Evolutionary conservation across 1,284 basidiomycete species (phyloP).

Genomic region (Papiliotrema nemorosa): DNA sequence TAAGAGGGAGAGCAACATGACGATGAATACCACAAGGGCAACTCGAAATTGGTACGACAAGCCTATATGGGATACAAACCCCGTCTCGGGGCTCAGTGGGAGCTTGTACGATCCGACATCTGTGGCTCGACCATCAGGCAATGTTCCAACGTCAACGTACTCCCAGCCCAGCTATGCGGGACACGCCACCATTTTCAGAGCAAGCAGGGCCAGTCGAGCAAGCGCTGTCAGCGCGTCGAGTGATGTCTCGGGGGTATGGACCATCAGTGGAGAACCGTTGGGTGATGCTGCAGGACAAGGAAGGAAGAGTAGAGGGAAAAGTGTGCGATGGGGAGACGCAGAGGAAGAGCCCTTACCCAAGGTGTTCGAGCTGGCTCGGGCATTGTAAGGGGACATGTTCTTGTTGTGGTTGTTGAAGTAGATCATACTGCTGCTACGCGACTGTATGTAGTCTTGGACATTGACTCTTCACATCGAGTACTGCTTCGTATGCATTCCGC

Average conservation of each 20-base stretch:
- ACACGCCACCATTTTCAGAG: no score
- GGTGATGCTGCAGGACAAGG: not conserved
- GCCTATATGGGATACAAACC: not conserved
- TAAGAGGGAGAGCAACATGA: not conserved
- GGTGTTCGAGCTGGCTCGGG: conserved; percentile 2
- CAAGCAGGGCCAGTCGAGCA: not conserved
- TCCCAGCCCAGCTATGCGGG: not conserved
- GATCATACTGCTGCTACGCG: no score
- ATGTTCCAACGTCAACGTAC: not conserved
- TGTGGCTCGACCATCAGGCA: no score
- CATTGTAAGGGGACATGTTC: no score
- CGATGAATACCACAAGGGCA: not conserved
- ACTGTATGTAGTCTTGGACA: no score
- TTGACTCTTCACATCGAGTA: no score
- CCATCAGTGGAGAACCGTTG: not conserved
- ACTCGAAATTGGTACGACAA: conserved; percentile 2
- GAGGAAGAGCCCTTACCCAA: conserved; percentile 1
- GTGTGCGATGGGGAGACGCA: conserved; percentile 6
- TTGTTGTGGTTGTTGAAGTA: no score
- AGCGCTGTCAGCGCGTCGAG: not conserved
- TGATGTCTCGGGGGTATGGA: not conserved
- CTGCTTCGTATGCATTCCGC: no score
- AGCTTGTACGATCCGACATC: no score
- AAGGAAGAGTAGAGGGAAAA: conserved; percentile 2
- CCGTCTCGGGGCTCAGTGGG: not conserved